Evolutionary conservation across 2,329 filamentous ascomycete genomes (phyloP).

Genomic region (Anthostomella pinea): DNA sequence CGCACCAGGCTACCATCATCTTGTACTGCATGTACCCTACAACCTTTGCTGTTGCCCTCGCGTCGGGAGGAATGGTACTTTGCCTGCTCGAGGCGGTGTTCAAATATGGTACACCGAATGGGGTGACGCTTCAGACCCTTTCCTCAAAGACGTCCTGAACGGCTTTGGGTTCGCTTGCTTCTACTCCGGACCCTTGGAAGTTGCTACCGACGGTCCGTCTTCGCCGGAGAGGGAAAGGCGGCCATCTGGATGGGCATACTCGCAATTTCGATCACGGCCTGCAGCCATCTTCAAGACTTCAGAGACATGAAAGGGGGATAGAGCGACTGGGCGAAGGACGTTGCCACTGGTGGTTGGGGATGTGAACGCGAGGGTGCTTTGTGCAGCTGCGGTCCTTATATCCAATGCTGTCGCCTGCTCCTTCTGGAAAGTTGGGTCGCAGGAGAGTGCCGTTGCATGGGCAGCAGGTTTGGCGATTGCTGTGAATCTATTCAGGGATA

Average conservation of each 20-base stretch:
- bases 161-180: slow-evolving; percentile 11
- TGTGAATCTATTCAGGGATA: slow-evolving; percentile 1
- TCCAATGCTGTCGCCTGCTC: slow-evolving; percentile 5
- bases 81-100: slow-evolving; percentile 7
- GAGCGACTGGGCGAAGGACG: slow-evolving; percentile 6
- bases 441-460: neutral
- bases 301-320: slow-evolving; percentile 13
- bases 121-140: neutral
- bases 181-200: slow-evolving; percentile 10
- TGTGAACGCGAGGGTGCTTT: slow-evolving; percentile 3
- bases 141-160: slow-evolving; percentile 13
- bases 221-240: slow-evolving; percentile 2
- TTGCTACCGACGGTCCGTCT: slow-evolving; percentile 8
- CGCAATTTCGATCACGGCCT: slow-evolving; percentile 1
- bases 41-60: too few species aligned
- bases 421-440: slow-evolving; percentile 5
- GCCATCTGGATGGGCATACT: slow-evolving; percentile 8
- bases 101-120: slow-evolving; percentile 14
- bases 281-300: slow-evolving; percentile 12
- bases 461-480: neutral
- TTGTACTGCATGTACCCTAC: too few species aligned
- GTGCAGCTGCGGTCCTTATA: neutral
- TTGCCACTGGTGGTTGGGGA: slow-evolving; percentile 10
- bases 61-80: slow-evolving; percentile 9
- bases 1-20: too few species aligned